Conservation (phyloP, 495 filamentous ascomycete genomes). For the Aspergillus nidulans region DNA sequence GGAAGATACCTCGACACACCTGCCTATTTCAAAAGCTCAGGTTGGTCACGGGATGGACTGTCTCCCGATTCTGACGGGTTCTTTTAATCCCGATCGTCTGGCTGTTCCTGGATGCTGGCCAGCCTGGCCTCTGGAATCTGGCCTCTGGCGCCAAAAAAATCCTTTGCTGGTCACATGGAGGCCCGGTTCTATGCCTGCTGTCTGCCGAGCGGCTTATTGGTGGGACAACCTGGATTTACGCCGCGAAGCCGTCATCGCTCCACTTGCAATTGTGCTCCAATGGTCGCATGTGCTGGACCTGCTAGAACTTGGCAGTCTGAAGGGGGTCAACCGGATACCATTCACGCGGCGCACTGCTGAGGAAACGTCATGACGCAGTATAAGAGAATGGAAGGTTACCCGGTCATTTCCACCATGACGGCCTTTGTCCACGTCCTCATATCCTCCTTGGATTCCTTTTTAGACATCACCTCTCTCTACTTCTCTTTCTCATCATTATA, state of each 20-base stretch:
- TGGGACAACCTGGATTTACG: constrained; percentile 26
- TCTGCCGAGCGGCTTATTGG: constrained; percentile 32
- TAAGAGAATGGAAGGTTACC: constrained; percentile 25
- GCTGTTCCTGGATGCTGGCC: background rate
- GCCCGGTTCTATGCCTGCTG: constrained; percentile 11
- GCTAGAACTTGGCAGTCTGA: constrained; percentile 5
- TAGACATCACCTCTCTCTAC: background rate
- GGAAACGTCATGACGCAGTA: constrained; percentile 21
- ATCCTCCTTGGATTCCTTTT: background rate
- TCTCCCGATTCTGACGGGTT: background rate
- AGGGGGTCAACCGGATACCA: background rate
- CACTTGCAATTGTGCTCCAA: constrained; percentile 20
- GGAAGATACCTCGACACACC: constrained; percentile 4
- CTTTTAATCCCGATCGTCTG: background rate
- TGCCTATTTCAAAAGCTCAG: background rate
- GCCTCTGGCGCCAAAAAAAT: constrained; percentile 20
- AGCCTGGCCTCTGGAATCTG: background rate
- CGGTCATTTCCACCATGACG: constrained; percentile 14
- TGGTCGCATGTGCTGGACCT: background rate
- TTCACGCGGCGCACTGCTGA: constrained; percentile 3
- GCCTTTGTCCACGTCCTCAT: background rate
- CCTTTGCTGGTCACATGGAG: constrained; percentile 36
- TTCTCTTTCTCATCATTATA: constrained; percentile 5
- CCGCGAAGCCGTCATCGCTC: constrained; percentile 27
- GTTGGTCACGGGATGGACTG: constrained; percentile 1